A percentile compares a stretch with the other conserved stretches of the same genome.
Conservation (phyloP, 2,329 filamentous ascomycete genomes). For the Lachnellula hyalina region DNA sequence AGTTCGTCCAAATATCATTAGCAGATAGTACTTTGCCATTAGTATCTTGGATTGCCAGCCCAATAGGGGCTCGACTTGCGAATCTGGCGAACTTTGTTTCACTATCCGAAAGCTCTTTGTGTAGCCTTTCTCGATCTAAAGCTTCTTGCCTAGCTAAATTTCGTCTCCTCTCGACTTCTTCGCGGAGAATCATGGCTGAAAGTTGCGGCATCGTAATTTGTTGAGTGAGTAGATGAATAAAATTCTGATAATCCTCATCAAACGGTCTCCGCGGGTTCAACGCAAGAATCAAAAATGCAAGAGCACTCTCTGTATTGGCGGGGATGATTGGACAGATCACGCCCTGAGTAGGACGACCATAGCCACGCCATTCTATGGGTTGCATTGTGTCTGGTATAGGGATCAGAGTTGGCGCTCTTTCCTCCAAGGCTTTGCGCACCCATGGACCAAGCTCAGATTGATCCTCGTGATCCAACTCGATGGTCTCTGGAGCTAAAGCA, state of each 20-base stretch:
- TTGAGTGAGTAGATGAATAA: slow-evolving; percentile 49
- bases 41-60: slow-evolving; percentile 64
- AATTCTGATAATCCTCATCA: slow-evolving; percentile 67
- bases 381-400: slow-evolving; percentile 36
- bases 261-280: slow-evolving; percentile 67
- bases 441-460: background rate
- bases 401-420: slow-evolving; percentile 3
- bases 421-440: slow-evolving; percentile 4
- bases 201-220: slow-evolving; percentile 64
- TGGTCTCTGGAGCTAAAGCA: slow-evolving; percentile 1
- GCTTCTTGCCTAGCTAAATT: slow-evolving; percentile 59
- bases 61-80: slow-evolving; percentile 67
- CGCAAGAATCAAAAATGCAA: slow-evolving; percentile 65
- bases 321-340: slow-evolving; percentile 65
- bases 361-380: slow-evolving; percentile 61
- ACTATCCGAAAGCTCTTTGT: slow-evolving; percentile 56
- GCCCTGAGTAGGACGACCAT: slow-evolving; percentile 56
- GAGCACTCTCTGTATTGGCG: slow-evolving; percentile 56
- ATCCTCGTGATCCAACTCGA: slow-evolving; percentile 7
- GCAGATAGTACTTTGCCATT: slow-evolving; percentile 43
- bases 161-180: slow-evolving; percentile 55
- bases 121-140: slow-evolving; percentile 61
- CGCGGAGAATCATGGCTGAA: slow-evolving; percentile 65
- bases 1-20: slow-evolving; percentile 15
- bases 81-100: slow-evolving; percentile 64